Conservation (phyloP, 495 filamentous ascomycete species). For the Neurospora sp. region DNA sequence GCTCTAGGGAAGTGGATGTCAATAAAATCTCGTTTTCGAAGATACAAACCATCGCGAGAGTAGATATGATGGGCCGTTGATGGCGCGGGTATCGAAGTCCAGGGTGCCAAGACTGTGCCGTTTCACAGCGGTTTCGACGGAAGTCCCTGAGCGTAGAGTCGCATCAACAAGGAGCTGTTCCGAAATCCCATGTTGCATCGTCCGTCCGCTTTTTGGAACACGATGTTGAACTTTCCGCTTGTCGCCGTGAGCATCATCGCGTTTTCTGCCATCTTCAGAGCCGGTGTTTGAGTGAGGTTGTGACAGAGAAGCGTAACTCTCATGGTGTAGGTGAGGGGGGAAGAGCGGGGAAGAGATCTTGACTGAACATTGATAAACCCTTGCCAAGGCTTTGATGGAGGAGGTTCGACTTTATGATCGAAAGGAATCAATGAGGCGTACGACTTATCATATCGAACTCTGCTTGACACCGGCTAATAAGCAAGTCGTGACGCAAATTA, state of each 20-base stretch:
- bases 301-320: background rate
- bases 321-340: background rate
- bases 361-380: background rate
- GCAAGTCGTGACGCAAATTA: background rate
- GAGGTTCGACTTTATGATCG: background rate
- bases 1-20: background rate
- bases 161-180: background rate
- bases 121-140: background rate
- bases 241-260: background rate
- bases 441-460: background rate
- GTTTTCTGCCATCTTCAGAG: background rate
- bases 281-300: background rate
- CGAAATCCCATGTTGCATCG: background rate
- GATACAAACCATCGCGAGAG: background rate
- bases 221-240: background rate
- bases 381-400: background rate
- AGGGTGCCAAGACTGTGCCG: background rate
- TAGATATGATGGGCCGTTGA: background rate
- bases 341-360: background rate
- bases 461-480: background rate
- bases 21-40: background rate
- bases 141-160: background rate
- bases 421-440: background rate
- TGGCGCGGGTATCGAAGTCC: background rate
- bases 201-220: background rate